Evolutionary conservation across 2,329 filamentous ascomycete genomes (phyloP), one percentile per base, ranked within the genome.

Genomic region (Aureobasidium namibiae): DNA sequence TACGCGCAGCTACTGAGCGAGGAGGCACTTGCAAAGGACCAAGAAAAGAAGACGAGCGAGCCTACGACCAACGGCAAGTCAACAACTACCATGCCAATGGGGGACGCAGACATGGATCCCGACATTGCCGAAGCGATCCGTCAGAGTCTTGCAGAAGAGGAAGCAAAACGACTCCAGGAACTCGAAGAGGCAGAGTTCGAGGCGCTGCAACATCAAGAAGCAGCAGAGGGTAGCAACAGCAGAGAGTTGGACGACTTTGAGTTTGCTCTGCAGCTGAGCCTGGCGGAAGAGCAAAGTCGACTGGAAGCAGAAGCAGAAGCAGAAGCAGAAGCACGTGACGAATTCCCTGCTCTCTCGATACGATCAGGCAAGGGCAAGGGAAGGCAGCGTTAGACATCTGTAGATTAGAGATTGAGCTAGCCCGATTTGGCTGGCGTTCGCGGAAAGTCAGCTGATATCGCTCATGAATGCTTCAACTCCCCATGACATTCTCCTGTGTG

Each of bases 51-150:
- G 14, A 73, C 72, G 16, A 77, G 74, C 52, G 76, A 11, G 75
- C 67, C 65, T 29, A 66, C 67, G 6, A 60, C 71, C 9, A 71
- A 67, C 61, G 78, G 73, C 44, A 71, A 72, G 13, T 54, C 60
- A n/a, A 16, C 54, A 24, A 65, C 67, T 9, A 73, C 70, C 45
- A 33, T 18, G 21, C 34, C 36, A 33, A 36, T 24, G 6, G 31
- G 21, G 10, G 69, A 73, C 0, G 75, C 80, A 18, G 76, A 80
- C 36, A 66, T 81, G 3, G 81, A 83, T 59, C 77, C 79, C 4
- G 82, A 86, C 36, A 76, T 86, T 21, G 82, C 82, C 4, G 82
- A 86, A 71, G 83, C 83, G 0, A 85, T 86, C 56, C 80, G 82
- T 14, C 74, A 82, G 29, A 78, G 76, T 45, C 66, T 79, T 11